These are phyloP conservation scores for Solanum tarapatanum DNA, from an alignment of 257 asterid species.

Conservation along the genomic window DNA sequence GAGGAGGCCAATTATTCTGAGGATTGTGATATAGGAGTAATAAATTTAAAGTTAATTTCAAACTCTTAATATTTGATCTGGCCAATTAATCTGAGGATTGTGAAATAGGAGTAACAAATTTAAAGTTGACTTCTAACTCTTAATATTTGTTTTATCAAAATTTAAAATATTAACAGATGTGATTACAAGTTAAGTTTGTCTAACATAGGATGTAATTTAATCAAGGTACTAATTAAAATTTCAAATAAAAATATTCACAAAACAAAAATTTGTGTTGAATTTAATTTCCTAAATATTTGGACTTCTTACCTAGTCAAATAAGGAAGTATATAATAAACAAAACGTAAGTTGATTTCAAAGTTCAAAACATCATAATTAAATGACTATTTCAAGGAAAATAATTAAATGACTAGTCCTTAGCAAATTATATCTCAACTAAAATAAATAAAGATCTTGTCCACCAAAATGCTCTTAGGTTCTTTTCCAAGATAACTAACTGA, in stretches of 20 bases:
- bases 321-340: neutral
- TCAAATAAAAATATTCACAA: neutral
- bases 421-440: neutral
- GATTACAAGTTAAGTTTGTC: neutral
- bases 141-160: neutral
- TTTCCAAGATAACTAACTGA: neutral
- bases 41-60: neutral
- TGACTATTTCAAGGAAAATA: neutral
- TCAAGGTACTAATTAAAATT: neutral
- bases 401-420: neutral
- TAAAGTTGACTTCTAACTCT: neutral
- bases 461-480: neutral
- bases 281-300: neutral
- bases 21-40: neutral
- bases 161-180: neutral
- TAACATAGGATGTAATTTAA: neutral
- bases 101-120: neutral
- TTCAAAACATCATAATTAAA: neutral
- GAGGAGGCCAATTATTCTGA: neutral
- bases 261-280: neutral
- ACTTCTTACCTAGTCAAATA: neutral
- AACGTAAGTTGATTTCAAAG: neutral
- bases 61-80: neutral
- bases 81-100: neutral
- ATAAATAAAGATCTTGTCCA: neutral